Evolutionary conservation across 139 green algal genomes (phyloP), one percentile per base, ranked within the genome.

Genomic region (Chlamydomonas applanata): DNA sequence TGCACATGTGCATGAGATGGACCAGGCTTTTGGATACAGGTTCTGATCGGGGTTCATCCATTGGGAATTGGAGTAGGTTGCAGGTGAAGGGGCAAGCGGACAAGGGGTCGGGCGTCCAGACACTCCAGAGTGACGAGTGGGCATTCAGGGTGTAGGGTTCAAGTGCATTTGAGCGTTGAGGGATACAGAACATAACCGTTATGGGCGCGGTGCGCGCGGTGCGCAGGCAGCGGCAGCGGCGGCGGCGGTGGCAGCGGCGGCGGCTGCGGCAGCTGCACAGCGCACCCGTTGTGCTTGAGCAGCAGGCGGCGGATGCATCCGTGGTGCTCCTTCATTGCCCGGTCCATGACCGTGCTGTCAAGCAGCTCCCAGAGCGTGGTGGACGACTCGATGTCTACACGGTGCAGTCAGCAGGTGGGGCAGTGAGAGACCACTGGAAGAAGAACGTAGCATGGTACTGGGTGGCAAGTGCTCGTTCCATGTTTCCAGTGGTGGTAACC

Each of bases 301-400:
- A 83, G 78, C 59, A 83, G 34, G 36, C 60, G 62, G 1, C 78
- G 66, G 1, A 83, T 70, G 25, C 69, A 85, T 30, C 56, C 45
- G 64, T 89, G 78, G 61, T 89, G 84, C 53, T 81, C 66, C 30
- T 83, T 77, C 33, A 84, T 68, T 2, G 82, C 74, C 14, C 54
- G 13, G 66, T 87, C 82, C 82, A 87, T 87, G 16, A 84, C 71
- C 9, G 72, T n/a, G 17, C 73, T 60, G 22, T 76, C 64, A 27
- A 87, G 69, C 60, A 71, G 61, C 77, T 87, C 82, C 82, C 82
- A 87, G 29, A 83, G 77, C 53, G 74, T 72, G 9, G 82, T 87
- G 44, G 64, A 79, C 60, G 84, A 46, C 77, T 83, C 68, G 30
- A 81, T 81, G 75, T 81, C 75, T 73, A 49, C 40, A 49, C 40